These are phyloP conservation scores for Globisporangium nagaii DNA, from an alignment of 352 stramenopile species.

Conservation along the genomic window DNA sequence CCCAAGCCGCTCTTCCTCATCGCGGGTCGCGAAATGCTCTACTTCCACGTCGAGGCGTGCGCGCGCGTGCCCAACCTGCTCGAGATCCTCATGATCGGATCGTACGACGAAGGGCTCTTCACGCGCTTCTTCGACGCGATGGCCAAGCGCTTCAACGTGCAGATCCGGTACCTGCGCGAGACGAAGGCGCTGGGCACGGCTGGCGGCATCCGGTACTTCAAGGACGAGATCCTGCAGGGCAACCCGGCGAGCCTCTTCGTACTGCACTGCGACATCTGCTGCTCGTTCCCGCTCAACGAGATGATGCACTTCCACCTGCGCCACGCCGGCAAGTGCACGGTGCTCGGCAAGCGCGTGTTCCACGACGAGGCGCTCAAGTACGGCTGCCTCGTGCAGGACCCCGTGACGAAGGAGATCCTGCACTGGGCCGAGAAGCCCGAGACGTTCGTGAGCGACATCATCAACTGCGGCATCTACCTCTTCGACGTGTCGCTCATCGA, in stretches of 20 bases:
- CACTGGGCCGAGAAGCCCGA: conserved; percentile 88
- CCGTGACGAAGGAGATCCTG: conserved; percentile 73
- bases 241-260: conserved; percentile 73
- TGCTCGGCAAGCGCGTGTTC: conserved; percentile 85
- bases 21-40: conserved; percentile 82
- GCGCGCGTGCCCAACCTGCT: conserved; percentile 74
- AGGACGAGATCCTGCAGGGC: conserved; percentile 78
- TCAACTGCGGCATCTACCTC: conserved; percentile 89
- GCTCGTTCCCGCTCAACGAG: conserved; percentile 82
- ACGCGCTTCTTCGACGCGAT: conserved; percentile 85
- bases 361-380: conserved; percentile 88
- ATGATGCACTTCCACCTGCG: conserved; percentile 88
- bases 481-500: conserved; percentile 82
- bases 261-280: conserved; percentile 86
- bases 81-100: conserved; percentile 88
- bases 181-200: conserved; percentile 78
- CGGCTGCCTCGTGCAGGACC: conserved; percentile 78
- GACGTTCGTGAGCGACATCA: conserved; percentile 89
- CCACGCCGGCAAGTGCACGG: conserved; percentile 61
- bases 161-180: conserved; percentile 81
- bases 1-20: conserved; percentile 87
- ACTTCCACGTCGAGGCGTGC: conserved; percentile 86
- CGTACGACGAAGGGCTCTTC: conserved; percentile 86
- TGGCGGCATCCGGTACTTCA: conserved; percentile 78
- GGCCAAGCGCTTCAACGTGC: conserved; percentile 74